Conservation (phyloP, 768 basidiomycete species). For the Boletus sp. region DNA sequence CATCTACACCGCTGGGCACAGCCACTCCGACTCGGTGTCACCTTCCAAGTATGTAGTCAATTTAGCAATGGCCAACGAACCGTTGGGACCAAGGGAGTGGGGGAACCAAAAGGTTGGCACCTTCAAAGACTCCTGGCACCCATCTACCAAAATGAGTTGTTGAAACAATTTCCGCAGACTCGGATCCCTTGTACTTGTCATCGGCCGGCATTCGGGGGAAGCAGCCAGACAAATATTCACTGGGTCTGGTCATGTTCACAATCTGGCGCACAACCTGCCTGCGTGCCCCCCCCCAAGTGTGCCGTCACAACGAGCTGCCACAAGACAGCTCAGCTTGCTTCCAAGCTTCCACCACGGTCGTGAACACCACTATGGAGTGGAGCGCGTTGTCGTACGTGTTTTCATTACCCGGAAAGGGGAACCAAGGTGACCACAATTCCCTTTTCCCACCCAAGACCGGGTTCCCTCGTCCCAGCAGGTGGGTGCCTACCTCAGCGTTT, state of each 20-base stretch:
- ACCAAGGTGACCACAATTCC: background rate
- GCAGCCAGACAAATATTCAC: background rate
- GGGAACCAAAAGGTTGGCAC: background rate
- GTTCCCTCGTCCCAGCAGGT: background rate
- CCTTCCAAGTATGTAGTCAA: background rate
- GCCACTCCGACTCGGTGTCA: background rate
- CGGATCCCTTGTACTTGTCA: background rate
- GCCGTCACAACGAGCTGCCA: slow-evolving; percentile 1
- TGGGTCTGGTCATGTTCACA: background rate
- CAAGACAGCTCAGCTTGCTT: background rate
- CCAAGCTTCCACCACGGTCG: background rate
- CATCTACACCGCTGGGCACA: background rate
- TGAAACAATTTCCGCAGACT: slow-evolving; percentile 10
- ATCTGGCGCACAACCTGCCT: background rate
- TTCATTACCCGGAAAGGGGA: slow-evolving; percentile 9
- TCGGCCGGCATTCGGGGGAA: background rate
- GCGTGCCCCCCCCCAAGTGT: background rate
- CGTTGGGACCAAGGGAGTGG: background rate
- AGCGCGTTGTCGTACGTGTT: slow-evolving; percentile 5
- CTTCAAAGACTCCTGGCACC: slow-evolving; percentile 10
- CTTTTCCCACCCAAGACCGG: background rate
- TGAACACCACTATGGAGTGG: background rate
- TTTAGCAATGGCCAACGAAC: background rate
- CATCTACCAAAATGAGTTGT: background rate
- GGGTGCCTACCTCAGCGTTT: slow-evolving; percentile 9